A percentile compares a stretch with the other conserved stretches of the same genome.
These are phyloP conservation scores for Rhizopogon vesiculosus DNA, from an alignment of 768 basidiomycete species.

Conservation along the genomic window DNA sequence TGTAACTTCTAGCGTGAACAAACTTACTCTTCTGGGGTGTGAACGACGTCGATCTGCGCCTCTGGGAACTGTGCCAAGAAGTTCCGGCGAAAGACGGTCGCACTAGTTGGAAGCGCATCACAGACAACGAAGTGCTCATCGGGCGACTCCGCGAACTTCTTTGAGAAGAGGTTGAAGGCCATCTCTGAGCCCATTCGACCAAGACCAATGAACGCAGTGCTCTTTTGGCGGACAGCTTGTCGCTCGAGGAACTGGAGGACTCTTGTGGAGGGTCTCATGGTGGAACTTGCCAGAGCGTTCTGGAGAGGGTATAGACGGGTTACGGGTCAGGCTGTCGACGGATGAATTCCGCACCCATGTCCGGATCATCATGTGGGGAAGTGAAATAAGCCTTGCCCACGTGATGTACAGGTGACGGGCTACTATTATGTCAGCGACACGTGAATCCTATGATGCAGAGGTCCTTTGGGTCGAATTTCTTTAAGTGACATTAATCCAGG, in stretches of 20 bases:
- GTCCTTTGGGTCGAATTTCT: no score
- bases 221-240: constrained; percentile 36
- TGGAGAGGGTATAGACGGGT: background rate
- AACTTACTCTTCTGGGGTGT: constrained; percentile 71
- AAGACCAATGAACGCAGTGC: constrained; percentile 78
- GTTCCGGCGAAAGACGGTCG: constrained; percentile 48
- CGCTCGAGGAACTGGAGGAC: constrained; percentile 36
- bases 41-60: constrained; percentile 52
- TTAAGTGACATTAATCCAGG: background rate
- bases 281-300: background rate
- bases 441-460: background rate
- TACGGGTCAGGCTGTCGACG: background rate
- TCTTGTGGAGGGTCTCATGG: constrained; percentile 50
- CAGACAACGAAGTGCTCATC: constrained; percentile 70
- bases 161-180: constrained; percentile 81
- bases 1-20: background rate
- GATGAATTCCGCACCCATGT: background rate
- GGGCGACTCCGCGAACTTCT: constrained; percentile 48
- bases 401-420: background rate
- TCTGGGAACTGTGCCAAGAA: constrained; percentile 57
- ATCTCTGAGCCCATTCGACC: constrained; percentile 89
- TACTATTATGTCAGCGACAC: constrained; percentile 8
- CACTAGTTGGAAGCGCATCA: constrained; percentile 62
- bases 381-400: background rate
- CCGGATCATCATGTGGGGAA: constrained; percentile 1